Evolutionary conservation across 1,284 basidiomycete genomes (phyloP).

Genomic region (Grifola frondosa): DNA sequence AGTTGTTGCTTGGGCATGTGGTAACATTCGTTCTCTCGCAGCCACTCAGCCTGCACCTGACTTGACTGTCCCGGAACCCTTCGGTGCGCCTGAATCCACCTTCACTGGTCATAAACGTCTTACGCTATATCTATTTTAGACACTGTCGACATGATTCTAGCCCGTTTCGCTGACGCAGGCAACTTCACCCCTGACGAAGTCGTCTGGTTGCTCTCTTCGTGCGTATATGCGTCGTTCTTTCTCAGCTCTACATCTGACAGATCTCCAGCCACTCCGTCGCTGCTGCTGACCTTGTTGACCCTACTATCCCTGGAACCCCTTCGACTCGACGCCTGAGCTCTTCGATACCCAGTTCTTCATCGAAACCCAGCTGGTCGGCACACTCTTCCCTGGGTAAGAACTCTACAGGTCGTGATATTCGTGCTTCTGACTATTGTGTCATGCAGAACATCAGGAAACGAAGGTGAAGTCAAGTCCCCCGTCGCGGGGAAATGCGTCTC

Average conservation of each 20-base stretch:
- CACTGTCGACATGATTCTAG: constrained; percentile 7
- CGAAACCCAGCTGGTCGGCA: constrained; percentile 20
- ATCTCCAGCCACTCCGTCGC: constrained; percentile 10
- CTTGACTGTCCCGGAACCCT: constrained; percentile 36
- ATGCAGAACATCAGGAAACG: no score
- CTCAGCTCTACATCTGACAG: neutral
- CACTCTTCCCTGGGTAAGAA: constrained; percentile 26
- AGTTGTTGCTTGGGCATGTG: neutral
- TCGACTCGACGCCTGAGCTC: constrained; percentile 15
- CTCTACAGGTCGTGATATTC: no score
- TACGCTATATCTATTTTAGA: no score
- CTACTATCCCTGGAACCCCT: constrained; percentile 17
- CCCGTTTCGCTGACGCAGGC: constrained; percentile 12
- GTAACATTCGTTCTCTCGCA: constrained; percentile 25
- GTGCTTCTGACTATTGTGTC: no score
- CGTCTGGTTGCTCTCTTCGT: constrained; percentile 16
- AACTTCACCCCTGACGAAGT: constrained; percentile 15
- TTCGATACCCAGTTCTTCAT: constrained; percentile 20
- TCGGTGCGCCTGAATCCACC: constrained; percentile 25
- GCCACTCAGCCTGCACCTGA: constrained; percentile 30
- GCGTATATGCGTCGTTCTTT: neutral
- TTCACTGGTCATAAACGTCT: constrained; percentile 19
- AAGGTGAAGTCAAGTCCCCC: constrained; percentile 3
- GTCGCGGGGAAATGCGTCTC: constrained; percentile 8
- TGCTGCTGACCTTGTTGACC: constrained; percentile 18